These are phyloP conservation scores for Lactifluus volemus DNA, from an alignment of 768 basidiomycete genomes.

Conservation along the genomic window DNA sequence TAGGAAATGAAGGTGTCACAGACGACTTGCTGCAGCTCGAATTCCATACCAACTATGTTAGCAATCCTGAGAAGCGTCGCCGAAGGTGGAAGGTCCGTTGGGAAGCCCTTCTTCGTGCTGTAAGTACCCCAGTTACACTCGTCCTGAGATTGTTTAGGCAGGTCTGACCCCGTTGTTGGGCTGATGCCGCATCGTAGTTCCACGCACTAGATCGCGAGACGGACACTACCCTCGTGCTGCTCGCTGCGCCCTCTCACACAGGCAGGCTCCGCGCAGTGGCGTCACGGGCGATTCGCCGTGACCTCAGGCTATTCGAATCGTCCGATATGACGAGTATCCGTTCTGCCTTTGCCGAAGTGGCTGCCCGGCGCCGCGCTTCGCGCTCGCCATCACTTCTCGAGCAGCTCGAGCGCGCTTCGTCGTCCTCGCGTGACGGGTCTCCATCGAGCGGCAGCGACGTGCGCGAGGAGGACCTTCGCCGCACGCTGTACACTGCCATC, in stretches of 20 bases:
- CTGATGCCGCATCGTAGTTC: conserved; percentile 40
- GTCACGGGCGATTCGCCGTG: conserved; percentile 62
- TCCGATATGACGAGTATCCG: conserved; percentile 46
- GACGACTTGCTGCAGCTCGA: conserved; percentile 69
- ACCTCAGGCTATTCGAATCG: conserved; percentile 37
- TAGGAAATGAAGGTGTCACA: conserved; percentile 66
- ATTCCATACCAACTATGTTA: conserved; percentile 64
- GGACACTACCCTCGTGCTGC: conserved; percentile 64
- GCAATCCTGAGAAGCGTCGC: conserved; percentile 56
- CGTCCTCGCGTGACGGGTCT: conserved; percentile 45
- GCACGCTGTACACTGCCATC: conserved; percentile 58
- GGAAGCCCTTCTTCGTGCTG: conserved; percentile 67
- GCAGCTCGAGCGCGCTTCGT: conserved; percentile 32
- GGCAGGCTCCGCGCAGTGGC: conserved; percentile 54
- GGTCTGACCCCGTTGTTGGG: conserved; percentile 25
- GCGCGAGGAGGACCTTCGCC: conserved; percentile 53
- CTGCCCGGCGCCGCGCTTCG: conserved; percentile 42
- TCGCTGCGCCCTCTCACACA: conserved; percentile 69
- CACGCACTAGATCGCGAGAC: conserved; percentile 73
- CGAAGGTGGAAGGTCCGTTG: conserved; percentile 68
- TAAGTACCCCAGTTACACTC: conserved; percentile 27
- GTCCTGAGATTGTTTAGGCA: conserved; percentile 24
- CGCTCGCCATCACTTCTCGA: conserved; percentile 44
- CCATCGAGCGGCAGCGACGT: conserved; percentile 40
- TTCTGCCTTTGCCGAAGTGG: conserved; percentile 49